Evolutionary conservation across 208 protist species (phyloP), one percentile per base, ranked within the genome.

Genomic region (Herpetomonas samuelpessoai): DNA sequence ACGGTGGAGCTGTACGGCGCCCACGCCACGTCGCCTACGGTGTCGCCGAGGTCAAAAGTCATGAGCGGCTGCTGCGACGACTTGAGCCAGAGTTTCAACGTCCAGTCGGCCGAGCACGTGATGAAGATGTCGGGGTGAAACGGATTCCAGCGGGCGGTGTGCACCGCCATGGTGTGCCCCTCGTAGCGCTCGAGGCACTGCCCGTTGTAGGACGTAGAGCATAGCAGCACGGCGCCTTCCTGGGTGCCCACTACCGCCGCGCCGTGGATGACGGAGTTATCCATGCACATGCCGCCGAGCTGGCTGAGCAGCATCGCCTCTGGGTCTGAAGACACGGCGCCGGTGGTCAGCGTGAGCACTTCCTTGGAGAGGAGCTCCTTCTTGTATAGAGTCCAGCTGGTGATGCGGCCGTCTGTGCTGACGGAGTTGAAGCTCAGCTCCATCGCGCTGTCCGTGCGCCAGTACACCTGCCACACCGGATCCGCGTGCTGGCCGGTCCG

Each of bases 71-170:
- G 63, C 1, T 69, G 79, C 19, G 76, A 86, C 21, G 59, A 83
- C 57, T 91, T 84, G 45, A 98, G 86, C 97, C 97, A 99, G 41
- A 99, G 67, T 71, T 98, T 98, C 19, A 98, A 92, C 10, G 93
- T 98, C 98, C 98, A 99, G 76, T 99, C 98, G 0, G 95, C 94
- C 1, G 91, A 97, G 73, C 86, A 93, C 31, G 97, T 98, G 49
- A 98, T 49, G 77, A 99, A 99, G 30, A 98, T 79, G 59, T 92
- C 76, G 0, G 86, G 82, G 68, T 98, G 96, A 73, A 96, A 99
- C 4, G 76, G 81, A 77, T 98, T 99, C 97, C 97, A 99, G 61
- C 87, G 86, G 2, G 88, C 88, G 24, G 90, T 83, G 82, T 99
- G 98, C 18, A 99, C 90, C 4, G 92, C 84, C 86, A 97, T 96